Evolutionary conservation across 495 filamentous ascomycete genomes (phyloP).

Genomic region (Daldinia childiae): DNA sequence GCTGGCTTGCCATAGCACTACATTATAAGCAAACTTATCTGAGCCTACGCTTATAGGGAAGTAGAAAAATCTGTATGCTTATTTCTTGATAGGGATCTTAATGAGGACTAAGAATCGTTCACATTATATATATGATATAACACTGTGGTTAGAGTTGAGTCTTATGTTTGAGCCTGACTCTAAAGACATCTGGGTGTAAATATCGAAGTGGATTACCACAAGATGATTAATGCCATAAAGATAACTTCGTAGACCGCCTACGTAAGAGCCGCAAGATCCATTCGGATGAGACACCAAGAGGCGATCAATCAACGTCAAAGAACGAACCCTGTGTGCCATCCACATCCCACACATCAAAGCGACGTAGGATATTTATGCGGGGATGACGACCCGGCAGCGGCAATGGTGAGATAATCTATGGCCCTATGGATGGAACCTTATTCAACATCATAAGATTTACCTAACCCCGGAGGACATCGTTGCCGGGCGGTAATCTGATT

Average conservation of each 20-base stretch:
- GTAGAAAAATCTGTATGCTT: no score
- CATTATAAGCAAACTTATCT: neutral
- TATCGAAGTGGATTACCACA: neutral
- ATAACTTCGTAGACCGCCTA: neutral
- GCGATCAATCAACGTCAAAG: constrained; percentile 30
- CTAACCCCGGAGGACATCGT: constrained; percentile 16
- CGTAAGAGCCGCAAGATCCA: constrained; percentile 14
- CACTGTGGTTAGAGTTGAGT: no score
- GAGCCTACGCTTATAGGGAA: constrained; percentile 14
- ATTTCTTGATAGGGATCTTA: no score
- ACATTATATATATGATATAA: neutral
- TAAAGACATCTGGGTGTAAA: no score
- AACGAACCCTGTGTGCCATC: constrained; percentile 3
- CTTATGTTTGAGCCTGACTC: no score
- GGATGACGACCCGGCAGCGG: neutral
- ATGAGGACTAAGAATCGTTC: neutral
- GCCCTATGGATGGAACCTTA: constrained; percentile 33
- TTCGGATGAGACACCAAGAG: constrained; percentile 29
- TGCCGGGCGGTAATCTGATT: constrained; percentile 24
- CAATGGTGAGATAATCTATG: neutral
- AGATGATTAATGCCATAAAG: neutral
- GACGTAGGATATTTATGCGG: constrained; percentile 18
- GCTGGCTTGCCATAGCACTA: neutral
- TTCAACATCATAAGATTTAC: constrained; percentile 36
- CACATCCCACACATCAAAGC: constrained; percentile 10